Evolutionary conservation across 768 basidiomycete species (phyloP).

Genomic region (Auricularia sp.): DNA sequence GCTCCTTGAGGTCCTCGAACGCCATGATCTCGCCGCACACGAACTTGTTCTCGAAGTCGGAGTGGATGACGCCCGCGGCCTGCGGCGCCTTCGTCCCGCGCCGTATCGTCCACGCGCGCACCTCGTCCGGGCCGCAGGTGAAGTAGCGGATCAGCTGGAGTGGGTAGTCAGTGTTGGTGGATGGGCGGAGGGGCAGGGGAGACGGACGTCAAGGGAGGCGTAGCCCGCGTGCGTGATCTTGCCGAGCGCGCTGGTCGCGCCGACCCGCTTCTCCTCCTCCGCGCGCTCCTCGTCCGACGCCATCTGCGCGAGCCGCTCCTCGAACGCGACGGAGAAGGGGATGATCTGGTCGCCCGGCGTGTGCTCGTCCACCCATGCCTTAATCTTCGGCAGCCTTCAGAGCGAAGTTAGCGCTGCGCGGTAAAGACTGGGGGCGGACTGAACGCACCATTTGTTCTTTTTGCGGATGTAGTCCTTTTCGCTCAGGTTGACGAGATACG

Average conservation of each 20-base stretch:
- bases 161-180: too few relatives aligned
- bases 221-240: constrained; percentile 97
- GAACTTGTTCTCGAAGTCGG: constrained; percentile 97
- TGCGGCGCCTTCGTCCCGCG: constrained; percentile 91
- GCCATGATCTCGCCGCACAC: constrained; percentile 96
- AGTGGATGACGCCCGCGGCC: constrained; percentile 97
- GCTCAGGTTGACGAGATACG: constrained; percentile 94
- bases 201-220: constrained; percentile 64
- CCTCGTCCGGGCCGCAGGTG: constrained; percentile 94
- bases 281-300: constrained; percentile 53
- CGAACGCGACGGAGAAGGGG: constrained; percentile 92
- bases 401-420: too few relatives aligned
- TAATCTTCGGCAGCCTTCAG: constrained; percentile 96
- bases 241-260: constrained; percentile 64
- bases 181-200: neutral
- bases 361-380: constrained; percentile 93
- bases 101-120: constrained; percentile 96
- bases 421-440: too few relatives aligned
- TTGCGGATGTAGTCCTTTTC: constrained; percentile 92
- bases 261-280: constrained; percentile 67
- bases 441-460: constrained; percentile 97
- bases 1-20: constrained; percentile 80
- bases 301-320: constrained; percentile 71
- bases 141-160: constrained; percentile 97
- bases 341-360: constrained; percentile 94